Evolutionary conservation across 2,329 filamentous ascomycete genomes (phyloP), one percentile per base, ranked within the genome.

Genomic region (Camillea tinctor): DNA sequence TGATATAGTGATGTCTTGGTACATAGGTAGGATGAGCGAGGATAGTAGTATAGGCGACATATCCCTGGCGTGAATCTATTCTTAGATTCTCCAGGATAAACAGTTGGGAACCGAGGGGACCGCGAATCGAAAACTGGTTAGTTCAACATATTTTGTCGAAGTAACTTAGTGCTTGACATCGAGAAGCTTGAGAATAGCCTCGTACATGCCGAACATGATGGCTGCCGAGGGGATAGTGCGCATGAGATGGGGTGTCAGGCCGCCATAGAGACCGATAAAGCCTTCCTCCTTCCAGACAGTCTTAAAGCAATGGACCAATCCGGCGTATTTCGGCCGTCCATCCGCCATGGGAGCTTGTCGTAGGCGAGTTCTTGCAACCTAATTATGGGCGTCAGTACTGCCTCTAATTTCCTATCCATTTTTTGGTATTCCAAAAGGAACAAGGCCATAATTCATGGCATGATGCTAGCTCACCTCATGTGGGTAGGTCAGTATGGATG

Each of bases 121-220:
- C 36, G 36, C 49, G 49, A 4, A 24, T 52, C 44, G 17, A n/a
- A 53, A 40, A 21, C 20, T 57, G 50, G 49, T n/a, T 52, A 20
- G 13, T 48, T 44, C 17, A 36, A 30, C 26, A 21, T 44, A n/a
- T 36, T n/a, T 24, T 23, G 30, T 22, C 26, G 21, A 49, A n/a
- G 7, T 50, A 48, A 15, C 64, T 67, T 66, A 74, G 61, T 68
- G 72, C 70, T 71, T 72, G 9, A 68, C 61, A 54, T 66, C 69
- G 15, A 74, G 66, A 1, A 74, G 55, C 52, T 71, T 72, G 19
- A 86, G 74, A 50, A 86, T 85, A 57, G 79, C 82, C 71, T 87
- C 84, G 70, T 87, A 97, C 81, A 95, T 95, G 76, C 92, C 93
- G 75, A 97, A 97, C 91, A 96, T 97, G 74, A 98, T 96, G 67